A percentile compares a stretch with the other conserved stretches of the same genome.
Evolutionary conservation across 129 eudicot genomes (phyloP).

Genomic region (Lactuca saligna): DNA sequence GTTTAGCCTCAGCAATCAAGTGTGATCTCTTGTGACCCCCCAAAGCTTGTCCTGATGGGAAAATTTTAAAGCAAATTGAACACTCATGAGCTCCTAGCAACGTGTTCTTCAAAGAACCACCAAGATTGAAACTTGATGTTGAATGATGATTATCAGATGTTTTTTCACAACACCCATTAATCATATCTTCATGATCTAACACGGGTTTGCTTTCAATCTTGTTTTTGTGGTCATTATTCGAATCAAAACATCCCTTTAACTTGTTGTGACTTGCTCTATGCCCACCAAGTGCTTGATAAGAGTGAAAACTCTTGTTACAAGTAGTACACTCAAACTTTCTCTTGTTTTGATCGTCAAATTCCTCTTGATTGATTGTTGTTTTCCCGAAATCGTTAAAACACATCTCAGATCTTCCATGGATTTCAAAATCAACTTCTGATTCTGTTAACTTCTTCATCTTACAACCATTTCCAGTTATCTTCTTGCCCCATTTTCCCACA

Average conservation of each 20-base stretch:
- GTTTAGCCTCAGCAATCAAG: conserved; percentile 59
- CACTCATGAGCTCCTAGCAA: conserved; percentile 58
- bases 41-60: conserved; percentile 92
- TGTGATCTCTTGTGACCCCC: conserved; percentile 99
- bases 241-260: conserved; percentile 51
- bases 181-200: conserved; percentile 20
- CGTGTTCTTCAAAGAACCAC: conserved; percentile 38
- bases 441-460: conserved; percentile 18
- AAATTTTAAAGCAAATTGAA: conserved; percentile 72
- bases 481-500: conserved; percentile 42
- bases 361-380: conserved; percentile 26
- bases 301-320: conserved; percentile 74
- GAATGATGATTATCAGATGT: conserved; percentile 25
- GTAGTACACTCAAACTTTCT: conserved; percentile 63
- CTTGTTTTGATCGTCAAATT: conserved; percentile 32
- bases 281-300: conserved; percentile 95
- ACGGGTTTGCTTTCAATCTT: conserved; percentile 25
- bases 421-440: conserved; percentile 20
- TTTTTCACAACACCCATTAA: conserved; percentile 22
- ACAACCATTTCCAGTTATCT: background rate
- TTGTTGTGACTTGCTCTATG: conserved; percentile 96
- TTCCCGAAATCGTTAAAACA: background rate
- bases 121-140: conserved; percentile 28
- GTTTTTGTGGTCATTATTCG: conserved; percentile 31
- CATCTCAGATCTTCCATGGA: conserved; percentile 1